These are phyloP conservation scores for Delitschia confertaspora DNA, from an alignment of 495 filamentous ascomycete species.

Conservation along the genomic window DNA sequence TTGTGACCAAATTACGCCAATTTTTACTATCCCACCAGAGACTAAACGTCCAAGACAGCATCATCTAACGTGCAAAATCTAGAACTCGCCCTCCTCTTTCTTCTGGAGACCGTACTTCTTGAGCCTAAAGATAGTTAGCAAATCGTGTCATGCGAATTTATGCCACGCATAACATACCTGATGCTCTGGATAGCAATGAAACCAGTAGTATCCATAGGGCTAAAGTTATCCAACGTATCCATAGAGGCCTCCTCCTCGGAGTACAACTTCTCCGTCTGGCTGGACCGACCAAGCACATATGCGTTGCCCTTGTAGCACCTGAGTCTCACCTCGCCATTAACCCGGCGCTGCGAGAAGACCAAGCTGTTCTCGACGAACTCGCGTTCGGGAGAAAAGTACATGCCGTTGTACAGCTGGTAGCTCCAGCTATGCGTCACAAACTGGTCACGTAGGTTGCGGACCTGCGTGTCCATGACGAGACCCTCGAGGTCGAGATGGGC, in stretches of 20 bases:
- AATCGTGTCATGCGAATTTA: too few relatives aligned
- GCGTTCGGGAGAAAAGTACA: conserved; percentile 73
- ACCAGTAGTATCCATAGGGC: conserved; percentile 61
- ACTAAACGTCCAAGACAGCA: too few relatives aligned
- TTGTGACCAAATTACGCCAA: too few relatives aligned
- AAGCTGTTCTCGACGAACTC: conserved; percentile 70
- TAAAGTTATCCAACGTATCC: conserved; percentile 80
- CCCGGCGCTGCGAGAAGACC: conserved; percentile 57
- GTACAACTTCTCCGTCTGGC: conserved; percentile 78
- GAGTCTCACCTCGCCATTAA: conserved; percentile 53
- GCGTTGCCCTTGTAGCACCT: conserved; percentile 69
- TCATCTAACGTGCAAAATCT: too few relatives aligned
- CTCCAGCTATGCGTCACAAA: conserved; percentile 63
- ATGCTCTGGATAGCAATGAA: conserved; percentile 80
- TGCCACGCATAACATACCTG: conserved; percentile 2
- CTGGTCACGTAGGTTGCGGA: conserved; percentile 77
- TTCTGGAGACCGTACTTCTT: conserved; percentile 80
- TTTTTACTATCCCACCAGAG: too few relatives aligned
- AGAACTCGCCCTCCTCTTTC: conserved; percentile 53
- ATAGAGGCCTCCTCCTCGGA: conserved; percentile 69
- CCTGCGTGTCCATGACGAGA: conserved; percentile 73
- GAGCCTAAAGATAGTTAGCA: conserved; percentile 42
- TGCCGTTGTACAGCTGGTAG: conserved; percentile 70
- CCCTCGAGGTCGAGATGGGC: conserved; percentile 81
- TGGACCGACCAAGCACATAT: conserved; percentile 64